Evolutionary conservation across 192 early-diverging fungal genomes (phyloP).

Genomic region (Mortierella antarctica): DNA sequence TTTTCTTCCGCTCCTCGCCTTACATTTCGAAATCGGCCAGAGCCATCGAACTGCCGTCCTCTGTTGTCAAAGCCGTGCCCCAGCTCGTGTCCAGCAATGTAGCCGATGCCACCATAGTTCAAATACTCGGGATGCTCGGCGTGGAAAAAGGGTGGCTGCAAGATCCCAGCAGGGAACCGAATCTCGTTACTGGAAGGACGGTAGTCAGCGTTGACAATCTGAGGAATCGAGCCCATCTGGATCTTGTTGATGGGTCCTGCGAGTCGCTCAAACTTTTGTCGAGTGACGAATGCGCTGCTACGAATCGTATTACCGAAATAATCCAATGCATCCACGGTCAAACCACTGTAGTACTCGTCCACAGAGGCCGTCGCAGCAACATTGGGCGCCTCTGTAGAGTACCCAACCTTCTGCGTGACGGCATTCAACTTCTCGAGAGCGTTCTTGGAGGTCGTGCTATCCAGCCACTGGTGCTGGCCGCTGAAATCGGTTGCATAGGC

Average conservation of each 20-base stretch:
- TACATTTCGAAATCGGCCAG: slow-evolving; percentile 18
- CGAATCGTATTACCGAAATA: slow-evolving; percentile 58
- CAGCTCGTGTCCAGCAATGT: slow-evolving; percentile 77
- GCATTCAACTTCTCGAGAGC: slow-evolving; percentile 59
- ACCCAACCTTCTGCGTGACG: slow-evolving; percentile 60
- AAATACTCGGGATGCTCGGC: slow-evolving; percentile 61
- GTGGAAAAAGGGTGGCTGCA: slow-evolving; percentile 71
- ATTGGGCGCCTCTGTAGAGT: slow-evolving; percentile 50
- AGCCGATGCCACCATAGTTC: slow-evolving; percentile 75
- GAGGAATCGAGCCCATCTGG: slow-evolving; percentile 58
- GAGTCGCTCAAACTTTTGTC: slow-evolving; percentile 39
- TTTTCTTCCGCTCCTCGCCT: neutral
- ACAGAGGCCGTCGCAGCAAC: slow-evolving; percentile 54
- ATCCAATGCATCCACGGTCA: slow-evolving; percentile 37
- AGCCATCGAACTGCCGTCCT: slow-evolving; percentile 59
- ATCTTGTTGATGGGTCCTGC: slow-evolving; percentile 34
- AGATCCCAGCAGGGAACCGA: slow-evolving; percentile 60
- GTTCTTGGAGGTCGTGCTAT: slow-evolving; percentile 49
- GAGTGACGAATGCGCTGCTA: slow-evolving; percentile 7
- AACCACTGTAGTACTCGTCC: slow-evolving; percentile 50
- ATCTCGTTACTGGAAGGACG: slow-evolving; percentile 46
- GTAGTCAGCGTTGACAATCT: slow-evolving; percentile 68
- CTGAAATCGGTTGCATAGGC: slow-evolving; percentile 51
- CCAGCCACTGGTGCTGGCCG: slow-evolving; percentile 55
- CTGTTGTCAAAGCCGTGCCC: slow-evolving; percentile 66